phyloP scores from a whole-genome alignment of 495 filamentous ascomycete species.

The Tuber melanosporum region DNA sequence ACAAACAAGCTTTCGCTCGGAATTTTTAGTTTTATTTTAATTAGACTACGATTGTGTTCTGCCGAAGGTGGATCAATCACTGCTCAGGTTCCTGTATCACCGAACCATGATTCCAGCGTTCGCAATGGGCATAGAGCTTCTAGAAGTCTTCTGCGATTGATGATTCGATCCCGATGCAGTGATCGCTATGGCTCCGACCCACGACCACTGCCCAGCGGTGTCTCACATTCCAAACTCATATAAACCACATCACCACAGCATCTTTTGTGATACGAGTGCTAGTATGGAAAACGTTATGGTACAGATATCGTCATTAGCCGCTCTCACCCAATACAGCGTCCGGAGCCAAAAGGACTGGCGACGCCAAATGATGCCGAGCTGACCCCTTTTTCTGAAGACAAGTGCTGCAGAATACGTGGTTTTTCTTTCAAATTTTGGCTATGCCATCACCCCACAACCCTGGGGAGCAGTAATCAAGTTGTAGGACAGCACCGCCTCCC shows the following conservation, averaged over 20 bases:
- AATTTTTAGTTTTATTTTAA: neutral
- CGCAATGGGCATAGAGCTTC: neutral
- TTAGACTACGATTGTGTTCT: neutral
- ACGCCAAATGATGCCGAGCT: neutral
- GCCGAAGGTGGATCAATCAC: neutral
- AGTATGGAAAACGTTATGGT: neutral
- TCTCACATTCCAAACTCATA: conserved; percentile 1
- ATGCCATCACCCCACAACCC: neutral
- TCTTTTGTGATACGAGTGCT: neutral
- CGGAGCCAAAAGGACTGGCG: neutral
- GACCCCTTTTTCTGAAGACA: neutral
- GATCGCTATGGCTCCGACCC: neutral
- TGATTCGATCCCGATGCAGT: neutral
- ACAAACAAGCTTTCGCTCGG: neutral
- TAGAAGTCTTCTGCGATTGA: neutral
- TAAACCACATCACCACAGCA: neutral
- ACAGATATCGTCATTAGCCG: neutral
- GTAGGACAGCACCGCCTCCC: neutral
- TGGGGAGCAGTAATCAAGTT: neutral
- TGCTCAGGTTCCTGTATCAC: neutral
- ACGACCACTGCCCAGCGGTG: neutral
- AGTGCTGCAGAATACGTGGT: neutral
- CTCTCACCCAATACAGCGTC: neutral
- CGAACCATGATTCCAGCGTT: neutral
- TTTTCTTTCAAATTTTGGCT: neutral